Evolutionary conservation across 805 yeast genomes (phyloP), one percentile per base, ranked within the genome.

Genomic region (Yarrowia osloensis): DNA sequence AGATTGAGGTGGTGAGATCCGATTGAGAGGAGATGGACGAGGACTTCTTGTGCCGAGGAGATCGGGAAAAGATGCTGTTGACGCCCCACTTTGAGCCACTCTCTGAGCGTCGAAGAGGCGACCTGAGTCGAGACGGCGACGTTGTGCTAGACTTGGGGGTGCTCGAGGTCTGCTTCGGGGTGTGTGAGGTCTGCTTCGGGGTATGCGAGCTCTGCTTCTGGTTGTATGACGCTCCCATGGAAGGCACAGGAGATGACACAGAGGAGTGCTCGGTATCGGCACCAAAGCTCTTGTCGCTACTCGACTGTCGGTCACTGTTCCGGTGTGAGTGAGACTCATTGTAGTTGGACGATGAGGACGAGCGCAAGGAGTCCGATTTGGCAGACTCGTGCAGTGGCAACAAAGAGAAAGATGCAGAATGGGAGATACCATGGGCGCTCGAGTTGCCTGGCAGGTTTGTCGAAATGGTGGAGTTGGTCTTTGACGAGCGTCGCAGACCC

Each of bases 31-130:
- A 35, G 31, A 35, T 37, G 24, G 54, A 46, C 5, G 54, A 35
- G 1, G 52, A 29, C 42, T 61, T 61, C 33, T 61, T 61, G 66
- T 46, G 66, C 15, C 42, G 40, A 1, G 66, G 66, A 8, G 66
- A 44, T 8, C 66, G 66, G 2, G 52, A 19, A 13, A 61, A 46
- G 19, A 44, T 17, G 44, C 24, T 40, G 37, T 50, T 50, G 57
- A 50, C 57, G 15, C 50, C 44, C 52, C 54, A 61, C 22, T 44
- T 61, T 13, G 40, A 33, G 22, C 66, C 54, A 9, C 42, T 31
- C 19, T 61, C 66, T 0, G 66, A 61, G 9, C 66, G 52, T 17
- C 52, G 21, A 4, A 46, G 66, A 15, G 66, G 54, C 5, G 54
- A 61, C 63, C 21, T 42, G 26, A 61, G 54, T 13, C 42, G 29